phyloP scores from a whole-genome alignment of 768 basidiomycete species.

The Pisolithus tinctorius region DNA sequence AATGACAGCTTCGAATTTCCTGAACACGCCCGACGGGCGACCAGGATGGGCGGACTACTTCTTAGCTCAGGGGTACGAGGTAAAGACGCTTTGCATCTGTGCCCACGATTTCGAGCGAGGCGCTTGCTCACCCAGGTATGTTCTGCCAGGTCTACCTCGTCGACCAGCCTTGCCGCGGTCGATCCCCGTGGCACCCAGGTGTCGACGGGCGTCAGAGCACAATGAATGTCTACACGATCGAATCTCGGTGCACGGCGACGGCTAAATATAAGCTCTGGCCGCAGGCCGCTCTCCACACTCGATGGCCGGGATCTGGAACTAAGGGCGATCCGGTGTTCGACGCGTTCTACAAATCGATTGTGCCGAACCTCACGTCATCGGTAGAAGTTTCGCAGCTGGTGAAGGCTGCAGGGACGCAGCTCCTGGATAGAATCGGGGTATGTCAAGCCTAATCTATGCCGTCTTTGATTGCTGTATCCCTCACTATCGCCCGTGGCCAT shows the following conservation, averaged over 20 bases:
- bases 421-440: conserved; percentile 45
- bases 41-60: conserved; percentile 55
- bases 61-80: conserved; percentile 43
- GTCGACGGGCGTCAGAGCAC: conserved; percentile 31
- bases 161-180: conserved; percentile 40
- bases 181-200: conserved; percentile 37
- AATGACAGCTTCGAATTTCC: conserved; percentile 47
- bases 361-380: conserved; percentile 33
- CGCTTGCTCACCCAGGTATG: neutral
- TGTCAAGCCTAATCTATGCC: conserved; percentile 9
- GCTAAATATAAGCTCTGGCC: conserved; percentile 37
- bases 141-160: conserved; percentile 35
- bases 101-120: neutral
- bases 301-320: conserved; percentile 51
- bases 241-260: conserved; percentile 40
- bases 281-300: conserved; percentile 38
- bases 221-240: conserved; percentile 26
- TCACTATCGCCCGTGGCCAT: neutral
- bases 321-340: conserved; percentile 40
- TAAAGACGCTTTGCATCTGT: conserved; percentile 9
- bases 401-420: conserved; percentile 32
- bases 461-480: conserved; percentile 1
- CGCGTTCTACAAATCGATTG: conserved; percentile 36
- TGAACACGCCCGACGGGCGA: conserved; percentile 49
- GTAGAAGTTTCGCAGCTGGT: conserved; percentile 33